Conservation (phyloP, 805 yeast species). For the Lachancea kluyveri region DNA sequence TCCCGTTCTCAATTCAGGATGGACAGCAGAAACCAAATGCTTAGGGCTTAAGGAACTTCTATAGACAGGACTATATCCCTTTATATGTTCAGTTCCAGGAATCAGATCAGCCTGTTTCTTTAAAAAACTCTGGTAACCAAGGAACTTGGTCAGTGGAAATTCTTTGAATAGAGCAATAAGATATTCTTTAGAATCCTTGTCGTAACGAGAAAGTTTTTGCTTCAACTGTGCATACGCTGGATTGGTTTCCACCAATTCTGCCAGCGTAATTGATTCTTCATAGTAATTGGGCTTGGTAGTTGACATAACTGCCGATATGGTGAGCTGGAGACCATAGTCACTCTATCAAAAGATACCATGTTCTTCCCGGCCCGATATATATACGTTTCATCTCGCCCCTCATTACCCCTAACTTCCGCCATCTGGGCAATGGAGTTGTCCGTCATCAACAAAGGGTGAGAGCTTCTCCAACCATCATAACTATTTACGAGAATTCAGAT, state of each 20-base stretch:
- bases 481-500: too few relatives aligned
- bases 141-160: conserved; percentile 22
- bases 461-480: too few relatives aligned
- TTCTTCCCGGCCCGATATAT: too few relatives aligned
- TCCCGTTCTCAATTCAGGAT: conserved; percentile 40
- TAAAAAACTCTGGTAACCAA: conserved; percentile 18
- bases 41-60: conserved; percentile 37
- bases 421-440: too few relatives aligned
- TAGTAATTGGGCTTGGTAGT: too few relatives aligned
- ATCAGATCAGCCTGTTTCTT: conserved; percentile 32
- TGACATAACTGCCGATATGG: too few relatives aligned
- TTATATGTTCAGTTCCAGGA: conserved; percentile 30
- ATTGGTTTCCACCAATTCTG: conserved; percentile 22
- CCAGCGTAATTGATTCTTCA: conserved; percentile 11
- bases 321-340: too few relatives aligned
- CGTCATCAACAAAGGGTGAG: too few relatives aligned
- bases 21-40: conserved; percentile 33
- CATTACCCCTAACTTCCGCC: too few relatives aligned
- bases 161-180: conserved; percentile 16
- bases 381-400: too few relatives aligned
- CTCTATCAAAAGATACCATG: too few relatives aligned
- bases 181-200: conserved; percentile 25
- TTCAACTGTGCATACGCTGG: conserved; percentile 16
- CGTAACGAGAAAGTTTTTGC: conserved; percentile 13
- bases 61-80: conserved; percentile 47